Base-by-base conservation (phyloP, 1,284 basidiomycete species). In the Ganoderma boninense region DNA sequence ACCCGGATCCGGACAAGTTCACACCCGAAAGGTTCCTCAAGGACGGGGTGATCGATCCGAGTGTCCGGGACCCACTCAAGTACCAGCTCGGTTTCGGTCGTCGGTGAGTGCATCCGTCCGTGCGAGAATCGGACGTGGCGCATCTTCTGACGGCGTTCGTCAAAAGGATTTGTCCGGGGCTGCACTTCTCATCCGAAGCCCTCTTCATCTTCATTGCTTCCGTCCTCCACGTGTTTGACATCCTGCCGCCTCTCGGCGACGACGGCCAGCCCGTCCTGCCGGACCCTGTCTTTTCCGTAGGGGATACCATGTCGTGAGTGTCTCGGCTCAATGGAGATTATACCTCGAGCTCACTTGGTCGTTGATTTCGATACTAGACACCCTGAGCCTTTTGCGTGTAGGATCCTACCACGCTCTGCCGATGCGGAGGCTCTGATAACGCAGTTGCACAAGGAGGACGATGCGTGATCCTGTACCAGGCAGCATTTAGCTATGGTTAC, bases 121-220 rank as follows among this genome's bases (percentile, higher is more conserved):
- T 52, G 10, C 13, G 11, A 49, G 8, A 13, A 13, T 13, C 5
- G 4, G 49, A 26, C 23, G 49, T 52, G 1, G 23, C 23, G 23
- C 13, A 52, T 23, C 7, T 52, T 52, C 49, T 52, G 49, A 52
- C 7, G 13, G 23, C 23, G 20, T 26, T 23, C 29, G 3, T 14
- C 11, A n/a, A 14, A 49, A 52, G 49, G 20, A 62, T 62, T 26
- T 62, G 60, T 42, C 60, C 60, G 11, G 60, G 60, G 6, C 3
- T 38, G 7, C 60, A 62, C 42, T 42, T 62, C 60, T 38, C 60
- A 7, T 38, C 23, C 32, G 60, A 62, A 14, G 60, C 38, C 18
- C 8, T 62, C 14, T 62, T 62, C 40, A 62, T 62, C 32, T 40
- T 42, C 40, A 43, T 62, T 16, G 40, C 46, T n/a, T 57, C 54